Conservation (phyloP, 2,329 filamentous ascomycete species). For the Pseudocercospora macadamiae region DNA sequence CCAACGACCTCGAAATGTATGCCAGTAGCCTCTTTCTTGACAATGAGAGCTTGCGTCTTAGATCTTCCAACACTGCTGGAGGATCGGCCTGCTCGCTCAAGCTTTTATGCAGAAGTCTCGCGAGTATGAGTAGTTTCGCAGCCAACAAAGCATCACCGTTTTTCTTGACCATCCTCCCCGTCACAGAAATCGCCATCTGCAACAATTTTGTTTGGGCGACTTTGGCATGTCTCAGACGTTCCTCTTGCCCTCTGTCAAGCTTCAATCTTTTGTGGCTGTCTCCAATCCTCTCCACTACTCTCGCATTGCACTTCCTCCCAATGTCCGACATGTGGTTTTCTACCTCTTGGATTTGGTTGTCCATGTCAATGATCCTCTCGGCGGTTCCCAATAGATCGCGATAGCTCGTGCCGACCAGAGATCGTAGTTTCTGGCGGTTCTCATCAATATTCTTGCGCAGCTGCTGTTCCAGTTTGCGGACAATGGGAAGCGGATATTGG, state of each 20-base stretch:
- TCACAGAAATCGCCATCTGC: constrained; percentile 57
- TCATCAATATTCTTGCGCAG: constrained; percentile 64
- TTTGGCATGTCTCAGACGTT: constrained; percentile 8
- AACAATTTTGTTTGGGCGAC: constrained; percentile 48
- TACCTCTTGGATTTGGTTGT: constrained; percentile 72
- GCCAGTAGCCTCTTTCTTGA: constrained; percentile 67
- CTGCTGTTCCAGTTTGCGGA: constrained; percentile 66
- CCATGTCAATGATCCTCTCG: constrained; percentile 92
- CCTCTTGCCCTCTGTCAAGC: constrained; percentile 15
- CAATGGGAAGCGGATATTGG: constrained; percentile 64
- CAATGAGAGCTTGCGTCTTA: constrained; percentile 65
- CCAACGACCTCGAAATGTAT: constrained; percentile 61
- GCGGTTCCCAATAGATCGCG: constrained; percentile 89
- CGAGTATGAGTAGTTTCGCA: constrained; percentile 71
- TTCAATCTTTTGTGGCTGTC: constrained; percentile 42
- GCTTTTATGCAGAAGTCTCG: constrained; percentile 73
- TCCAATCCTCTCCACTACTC: constrained; percentile 66
- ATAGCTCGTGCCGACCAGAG: constrained; percentile 71
- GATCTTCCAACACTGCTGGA: constrained; percentile 61
- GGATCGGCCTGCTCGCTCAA: constrained; percentile 56
- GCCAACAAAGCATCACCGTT: constrained; percentile 57
- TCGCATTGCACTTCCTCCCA: constrained; percentile 75
- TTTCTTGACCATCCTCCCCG: constrained; percentile 56
- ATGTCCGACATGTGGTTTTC: constrained; percentile 73
- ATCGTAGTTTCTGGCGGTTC: constrained; percentile 67